Evolutionary conservation across 495 filamentous ascomycete species (phyloP).

Genomic region (Neurospora sp.): DNA sequence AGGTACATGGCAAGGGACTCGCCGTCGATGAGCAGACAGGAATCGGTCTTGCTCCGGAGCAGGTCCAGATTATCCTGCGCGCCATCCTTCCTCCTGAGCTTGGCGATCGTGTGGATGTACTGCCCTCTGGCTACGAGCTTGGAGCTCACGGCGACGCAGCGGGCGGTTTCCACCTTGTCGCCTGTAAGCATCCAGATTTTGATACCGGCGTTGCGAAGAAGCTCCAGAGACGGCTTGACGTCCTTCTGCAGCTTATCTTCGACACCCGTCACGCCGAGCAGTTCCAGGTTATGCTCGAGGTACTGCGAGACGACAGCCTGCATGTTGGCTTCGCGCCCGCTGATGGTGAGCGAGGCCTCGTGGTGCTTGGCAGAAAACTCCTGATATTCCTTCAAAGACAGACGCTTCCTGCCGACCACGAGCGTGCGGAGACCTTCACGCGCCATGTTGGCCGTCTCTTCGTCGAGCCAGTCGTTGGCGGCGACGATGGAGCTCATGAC

Average conservation of each 20-base stretch:
- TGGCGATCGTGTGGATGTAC: conserved; percentile 89
- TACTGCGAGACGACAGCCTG: conserved; percentile 66
- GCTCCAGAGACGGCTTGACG: conserved; percentile 88
- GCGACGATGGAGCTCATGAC: conserved; percentile 93
- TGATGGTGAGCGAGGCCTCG: conserved; percentile 69
- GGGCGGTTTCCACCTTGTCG: conserved; percentile 96
- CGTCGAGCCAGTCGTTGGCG: conserved; percentile 95
- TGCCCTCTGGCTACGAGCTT: conserved; percentile 93
- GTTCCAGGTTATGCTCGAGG: conserved; percentile 80
- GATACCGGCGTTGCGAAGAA: conserved; percentile 95
- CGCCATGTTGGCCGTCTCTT: conserved; percentile 98
- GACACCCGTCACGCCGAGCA: conserved; percentile 93
- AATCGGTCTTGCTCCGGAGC: conserved; percentile 77
- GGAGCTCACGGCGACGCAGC: conserved; percentile 89
- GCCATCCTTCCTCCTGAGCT: conserved; percentile 63
- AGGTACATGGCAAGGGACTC: conserved; percentile 79
- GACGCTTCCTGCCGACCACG: conserved; percentile 77
- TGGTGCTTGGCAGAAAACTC: conserved; percentile 69
- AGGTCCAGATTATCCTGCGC: conserved; percentile 83
- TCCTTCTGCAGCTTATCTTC: conserved; percentile 93
- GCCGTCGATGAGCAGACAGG: conserved; percentile 88
- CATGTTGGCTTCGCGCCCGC: conserved; percentile 71
- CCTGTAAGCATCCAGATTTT: conserved; percentile 99
- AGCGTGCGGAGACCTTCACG: conserved; percentile 90
- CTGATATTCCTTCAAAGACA: conserved; percentile 65